Base-by-base conservation (phyloP, 129 eudicot species). In the Cynara cardunculus region DNA sequence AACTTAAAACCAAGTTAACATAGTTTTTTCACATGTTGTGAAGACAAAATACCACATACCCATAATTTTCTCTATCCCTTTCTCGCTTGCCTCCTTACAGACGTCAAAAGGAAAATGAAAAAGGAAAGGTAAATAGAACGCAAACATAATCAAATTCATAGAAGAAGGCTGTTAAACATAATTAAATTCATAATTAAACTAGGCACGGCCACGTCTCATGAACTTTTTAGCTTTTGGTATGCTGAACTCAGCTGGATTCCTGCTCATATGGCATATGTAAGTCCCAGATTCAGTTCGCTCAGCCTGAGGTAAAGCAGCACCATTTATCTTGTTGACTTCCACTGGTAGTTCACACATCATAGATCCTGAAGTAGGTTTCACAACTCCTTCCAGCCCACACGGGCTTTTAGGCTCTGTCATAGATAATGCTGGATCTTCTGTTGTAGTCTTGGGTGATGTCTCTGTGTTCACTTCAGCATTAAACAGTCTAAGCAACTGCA, bases 221-320 rank as follows among this genome's bases (percentile, higher is more conserved):
- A 28, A 18, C 5, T 16, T 70, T 31, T 31, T 70, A 31, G 74
- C 74, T 16, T 31, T 7, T 70, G 14, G 26, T 31, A 31, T 31
- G 74, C 74, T 70, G 31, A 70, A 70, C 74, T 70, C 74, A n/a
- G 74, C 35, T 69, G 73, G 73, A 69, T 28, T 69, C 41, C 3
- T 28, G 73, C 21, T 69, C 41, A 69, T 28, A 14, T 0, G 24
- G 25, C 73, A 69, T 14, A 16, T 9, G 16, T 0, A 28, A 14
- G 73, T 16, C 41, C 3, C 72, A 27, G 72, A 26, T 69, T 27
- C 41, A 28, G 19, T 18, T 69, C 30, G 25, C 73, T 69, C 73
- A 69, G 73, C 25, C 41, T 16, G 74, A 70, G 74, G 74, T n/a
- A 31, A 70, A 31, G 5, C 44, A 70, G 1, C 74, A 16, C 5